Evolutionary conservation across 257 asterid genomes (phyloP).

Genomic region (Voacanga thouarsii): DNA sequence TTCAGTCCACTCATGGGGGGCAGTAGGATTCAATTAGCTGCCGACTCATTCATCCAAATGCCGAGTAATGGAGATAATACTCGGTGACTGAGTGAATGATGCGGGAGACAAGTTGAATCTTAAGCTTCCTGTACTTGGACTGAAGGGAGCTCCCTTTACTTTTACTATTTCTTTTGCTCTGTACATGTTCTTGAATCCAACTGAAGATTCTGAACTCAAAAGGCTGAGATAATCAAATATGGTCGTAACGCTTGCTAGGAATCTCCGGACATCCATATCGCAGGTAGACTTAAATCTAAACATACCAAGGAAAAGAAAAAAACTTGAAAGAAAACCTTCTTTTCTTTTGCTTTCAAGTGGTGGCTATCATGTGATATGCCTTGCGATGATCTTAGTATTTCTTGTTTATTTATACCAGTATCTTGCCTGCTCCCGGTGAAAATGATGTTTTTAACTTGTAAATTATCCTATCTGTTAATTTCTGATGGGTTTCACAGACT

Average conservation of each 20-base stretch:
- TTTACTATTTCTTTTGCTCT: not conserved
- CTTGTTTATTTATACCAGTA: not conserved
- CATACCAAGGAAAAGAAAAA: not conserved
- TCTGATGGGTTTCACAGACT: too few relatives aligned
- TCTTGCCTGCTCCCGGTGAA: not conserved
- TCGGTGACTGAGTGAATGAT: constrained; percentile 74
- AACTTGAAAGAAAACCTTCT: not conserved
- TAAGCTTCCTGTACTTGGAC: constrained; percentile 87
- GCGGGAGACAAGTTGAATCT: constrained; percentile 80
- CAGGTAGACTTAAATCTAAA: not conserved
- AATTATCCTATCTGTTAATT: not conserved
- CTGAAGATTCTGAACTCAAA: not conserved
- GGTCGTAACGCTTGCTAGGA: too few relatives aligned
- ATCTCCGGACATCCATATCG: not conserved
- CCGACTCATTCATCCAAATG: constrained; percentile 96
- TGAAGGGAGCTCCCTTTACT: constrained; percentile 99
- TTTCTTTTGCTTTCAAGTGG: not conserved
- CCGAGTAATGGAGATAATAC: constrained; percentile 32
- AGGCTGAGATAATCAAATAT: not conserved
- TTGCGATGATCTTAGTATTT: not conserved
- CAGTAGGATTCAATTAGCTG: constrained; percentile 80
- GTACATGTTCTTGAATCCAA: not conserved
- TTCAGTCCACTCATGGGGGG: constrained; percentile 77
- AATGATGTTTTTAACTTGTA: constrained; percentile 10
- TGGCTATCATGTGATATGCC: not conserved